A percentile compares a stretch with the other conserved stretches of the same genome.
Evolutionary conservation across 2,329 filamentous ascomycete species (phyloP).

Genomic region (Fusarium hostae): DNA sequence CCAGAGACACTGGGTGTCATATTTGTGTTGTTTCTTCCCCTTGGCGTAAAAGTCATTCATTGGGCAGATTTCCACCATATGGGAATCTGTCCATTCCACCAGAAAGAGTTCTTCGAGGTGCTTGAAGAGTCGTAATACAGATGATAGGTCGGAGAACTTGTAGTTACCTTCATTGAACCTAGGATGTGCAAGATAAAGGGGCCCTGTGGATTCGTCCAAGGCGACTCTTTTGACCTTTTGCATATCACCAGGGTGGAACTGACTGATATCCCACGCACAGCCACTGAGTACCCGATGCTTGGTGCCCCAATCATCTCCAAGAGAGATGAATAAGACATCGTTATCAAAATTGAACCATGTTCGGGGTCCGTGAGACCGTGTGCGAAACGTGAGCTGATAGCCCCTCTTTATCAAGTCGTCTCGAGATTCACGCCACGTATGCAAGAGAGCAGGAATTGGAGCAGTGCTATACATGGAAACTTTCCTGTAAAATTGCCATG

Average conservation of each 20-base stretch:
- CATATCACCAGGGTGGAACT: background rate
- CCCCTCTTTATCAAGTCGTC: background rate
- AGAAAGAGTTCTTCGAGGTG: background rate
- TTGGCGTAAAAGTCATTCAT: accelerated
- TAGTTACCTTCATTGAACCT: accelerated
- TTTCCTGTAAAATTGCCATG: background rate
- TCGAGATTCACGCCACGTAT: background rate
- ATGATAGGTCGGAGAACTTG: accelerated
- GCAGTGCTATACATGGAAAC: background rate
- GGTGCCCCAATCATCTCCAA: accelerated
- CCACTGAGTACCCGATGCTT: background rate
- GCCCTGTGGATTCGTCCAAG: background rate
- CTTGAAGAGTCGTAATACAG: background rate
- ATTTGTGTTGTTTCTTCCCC: background rate
- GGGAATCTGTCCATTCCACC: background rate
- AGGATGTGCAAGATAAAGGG: background rate
- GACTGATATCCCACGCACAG: background rate
- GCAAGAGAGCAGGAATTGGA: accelerated
- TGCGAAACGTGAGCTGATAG: background rate
- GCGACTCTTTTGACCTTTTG: background rate
- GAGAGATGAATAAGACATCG: background rate
- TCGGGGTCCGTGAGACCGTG: background rate
- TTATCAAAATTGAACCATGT: background rate
- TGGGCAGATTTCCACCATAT: background rate
- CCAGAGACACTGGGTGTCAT: background rate